Conservation (phyloP, 2,329 filamentous ascomycete species). For the Trichoderma oligosporum region DNA sequence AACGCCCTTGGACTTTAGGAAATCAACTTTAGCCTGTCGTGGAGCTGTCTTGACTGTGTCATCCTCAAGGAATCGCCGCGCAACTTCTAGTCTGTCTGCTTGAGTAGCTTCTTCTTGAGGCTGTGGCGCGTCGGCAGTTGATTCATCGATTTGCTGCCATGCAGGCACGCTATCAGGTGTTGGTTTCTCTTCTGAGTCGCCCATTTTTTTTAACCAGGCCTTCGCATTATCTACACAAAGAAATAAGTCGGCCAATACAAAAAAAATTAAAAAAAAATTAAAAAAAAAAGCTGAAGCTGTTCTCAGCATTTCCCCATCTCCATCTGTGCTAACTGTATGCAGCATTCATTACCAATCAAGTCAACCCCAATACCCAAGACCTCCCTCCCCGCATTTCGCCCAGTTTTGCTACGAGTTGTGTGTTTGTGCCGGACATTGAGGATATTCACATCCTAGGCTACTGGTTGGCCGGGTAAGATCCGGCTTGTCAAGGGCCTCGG, state of each 20-base stretch:
- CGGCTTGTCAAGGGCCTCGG: conserved; percentile 20
- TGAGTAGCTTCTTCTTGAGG: conserved; percentile 22
- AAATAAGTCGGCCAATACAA: no score
- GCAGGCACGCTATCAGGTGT: conserved; percentile 28
- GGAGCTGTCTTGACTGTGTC: conserved; percentile 66
- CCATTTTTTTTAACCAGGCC: no score
- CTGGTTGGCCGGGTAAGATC: conserved; percentile 20
- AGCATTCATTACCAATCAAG: no score
- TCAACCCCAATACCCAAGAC: no score
- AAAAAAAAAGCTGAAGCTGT: no score
- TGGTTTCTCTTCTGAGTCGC: conserved; percentile 32
- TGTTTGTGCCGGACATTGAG: conserved; percentile 5
- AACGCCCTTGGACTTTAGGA: conserved; percentile 75
- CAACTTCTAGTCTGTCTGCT: conserved; percentile 53
- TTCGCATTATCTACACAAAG: no score
- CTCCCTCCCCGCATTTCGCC: no score
- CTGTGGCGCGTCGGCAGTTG: conserved; percentile 21
- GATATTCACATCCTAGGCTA: not conserved
- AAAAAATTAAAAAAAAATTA: no score
- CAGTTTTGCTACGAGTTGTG: no score
- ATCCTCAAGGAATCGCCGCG: conserved; percentile 71
- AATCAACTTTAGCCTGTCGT: conserved; percentile 68
- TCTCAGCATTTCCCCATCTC: no score
- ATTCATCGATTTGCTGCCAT: conserved; percentile 30
- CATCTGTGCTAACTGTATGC: no score